Base-by-base conservation (phyloP, 2,329 filamentous ascomycete species). In the Harringtonia lauricola region DNA sequence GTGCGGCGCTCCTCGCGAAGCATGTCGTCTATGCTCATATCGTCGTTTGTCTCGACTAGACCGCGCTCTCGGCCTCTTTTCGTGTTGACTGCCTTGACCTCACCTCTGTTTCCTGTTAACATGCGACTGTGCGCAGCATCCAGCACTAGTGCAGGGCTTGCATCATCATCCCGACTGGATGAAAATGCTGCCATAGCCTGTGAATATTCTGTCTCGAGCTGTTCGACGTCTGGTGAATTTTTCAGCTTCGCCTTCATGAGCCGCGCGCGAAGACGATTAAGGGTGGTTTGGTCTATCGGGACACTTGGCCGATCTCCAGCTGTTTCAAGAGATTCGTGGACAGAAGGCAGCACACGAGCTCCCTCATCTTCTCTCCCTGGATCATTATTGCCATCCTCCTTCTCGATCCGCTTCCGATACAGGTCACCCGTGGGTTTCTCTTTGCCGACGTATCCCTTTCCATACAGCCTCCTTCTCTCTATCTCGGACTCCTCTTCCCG, bases 21-120 rank as follows among this genome's bases (percentile, higher is more conserved):
- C 92, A 98, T 98, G 61, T 98, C 92, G 43, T 94, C 88, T 47
- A 98, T 84, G 26, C 71, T 82, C 88, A 98, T 96, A 54, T 96
- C 88, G 42, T 94, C 85, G 57, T 96, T 96, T 51, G 92, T 87
- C 53, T 86, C 79, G 7, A 98, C 84, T 8, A 80, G 72, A 1
- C 90, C 92, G 43, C 89, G 79, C 61, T 95, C 89, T 7, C 78
- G 74, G 3, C 89, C 90, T 39, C 89, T 79, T 57, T 84, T 92
- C 46, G 79, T 94, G 22, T 82, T 77, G 8, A 95, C 70, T 0
- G 77, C 67, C 53, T 81, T 89, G 44, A 90, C 84, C 63, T 96
- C 92, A 18, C 64, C 71, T 6, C 79, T 70, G 0, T 66, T 64
- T 8, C 85, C 87, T 17, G 88, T 86, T 3, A 98, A 71, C 72